These are phyloP conservation scores for Gracilaria vermiculophylla DNA, from an alignment of 23 red algal species.

Conservation along the genomic window DNA sequence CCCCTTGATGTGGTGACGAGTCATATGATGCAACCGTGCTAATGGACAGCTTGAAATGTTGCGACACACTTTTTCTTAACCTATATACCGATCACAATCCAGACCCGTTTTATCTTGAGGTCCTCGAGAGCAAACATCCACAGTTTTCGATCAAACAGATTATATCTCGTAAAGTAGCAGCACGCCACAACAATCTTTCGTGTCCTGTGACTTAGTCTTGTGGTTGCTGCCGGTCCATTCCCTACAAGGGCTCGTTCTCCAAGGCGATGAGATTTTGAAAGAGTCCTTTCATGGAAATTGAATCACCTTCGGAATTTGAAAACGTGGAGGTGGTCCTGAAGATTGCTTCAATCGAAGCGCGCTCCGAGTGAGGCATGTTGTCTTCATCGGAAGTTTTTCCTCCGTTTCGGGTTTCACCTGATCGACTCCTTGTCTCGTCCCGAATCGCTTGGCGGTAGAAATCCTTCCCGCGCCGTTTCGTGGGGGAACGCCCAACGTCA, in stretches of 20 bases:
- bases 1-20: too few species aligned
- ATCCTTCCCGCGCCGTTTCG: neutral
- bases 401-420: neutral
- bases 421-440: neutral
- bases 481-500: neutral
- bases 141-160: too few species aligned
- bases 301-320: constrained; percentile 22
- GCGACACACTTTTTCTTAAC: too few species aligned
- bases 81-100: too few species aligned
- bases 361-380: neutral
- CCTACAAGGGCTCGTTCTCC: constrained; percentile 15
- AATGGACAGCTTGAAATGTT: too few species aligned
- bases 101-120: too few species aligned
- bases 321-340: neutral
- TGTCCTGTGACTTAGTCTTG: too few species aligned
- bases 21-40: too few species aligned
- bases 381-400: neutral
- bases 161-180: too few species aligned
- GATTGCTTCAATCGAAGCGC: constrained; percentile 4
- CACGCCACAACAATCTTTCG: too few species aligned
- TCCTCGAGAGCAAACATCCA: too few species aligned
- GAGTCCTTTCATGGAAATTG: constrained; percentile 21
- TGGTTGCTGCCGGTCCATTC: too few species aligned
- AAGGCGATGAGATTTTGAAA: constrained; percentile 13
- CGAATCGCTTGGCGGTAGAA: neutral